Evolutionary conservation across 139 green algal species (phyloP).

Genomic region (Micromonas commoda): DNA sequence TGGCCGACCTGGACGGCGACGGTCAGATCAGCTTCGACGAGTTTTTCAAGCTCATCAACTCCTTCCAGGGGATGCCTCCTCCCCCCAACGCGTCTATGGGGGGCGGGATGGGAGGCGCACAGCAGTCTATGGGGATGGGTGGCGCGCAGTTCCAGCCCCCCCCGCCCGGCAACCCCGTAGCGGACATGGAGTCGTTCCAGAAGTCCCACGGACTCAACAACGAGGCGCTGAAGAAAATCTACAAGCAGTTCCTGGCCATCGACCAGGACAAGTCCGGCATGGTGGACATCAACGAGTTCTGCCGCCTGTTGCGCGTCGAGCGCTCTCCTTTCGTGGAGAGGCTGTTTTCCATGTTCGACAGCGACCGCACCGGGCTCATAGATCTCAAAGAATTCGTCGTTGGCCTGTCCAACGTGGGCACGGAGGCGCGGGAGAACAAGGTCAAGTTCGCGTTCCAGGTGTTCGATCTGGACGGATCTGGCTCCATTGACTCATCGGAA

Average conservation of each 20-base stretch:
- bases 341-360: constrained; percentile 32
- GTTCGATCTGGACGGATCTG: constrained; percentile 27
- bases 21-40: constrained; percentile 31
- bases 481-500: constrained; percentile 19
- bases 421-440: constrained; percentile 19
- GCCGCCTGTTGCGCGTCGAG: constrained; percentile 23
- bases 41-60: constrained; percentile 16
- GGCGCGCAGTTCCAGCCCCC: neutral
- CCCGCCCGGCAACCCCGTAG: constrained; percentile 4
- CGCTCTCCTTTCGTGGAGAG: constrained; percentile 23
- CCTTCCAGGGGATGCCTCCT: neutral
- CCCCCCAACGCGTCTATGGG: neutral
- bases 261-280: constrained; percentile 16
- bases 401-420: constrained; percentile 25
- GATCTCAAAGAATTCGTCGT: constrained; percentile 33
- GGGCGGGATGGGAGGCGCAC: neutral
- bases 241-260: constrained; percentile 18
- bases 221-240: constrained; percentile 23
- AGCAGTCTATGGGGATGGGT: neutral
- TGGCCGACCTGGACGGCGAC: constrained; percentile 34
- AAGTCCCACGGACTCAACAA: constrained; percentile 7
- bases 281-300: constrained; percentile 31
- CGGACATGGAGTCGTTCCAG: constrained; percentile 28
- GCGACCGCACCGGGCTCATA: constrained; percentile 21
- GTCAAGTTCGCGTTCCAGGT: constrained; percentile 30